Evolutionary conservation across 1,139 yeast species (phyloP).

Genomic region (Nakaseomyces bracarensis): DNA sequence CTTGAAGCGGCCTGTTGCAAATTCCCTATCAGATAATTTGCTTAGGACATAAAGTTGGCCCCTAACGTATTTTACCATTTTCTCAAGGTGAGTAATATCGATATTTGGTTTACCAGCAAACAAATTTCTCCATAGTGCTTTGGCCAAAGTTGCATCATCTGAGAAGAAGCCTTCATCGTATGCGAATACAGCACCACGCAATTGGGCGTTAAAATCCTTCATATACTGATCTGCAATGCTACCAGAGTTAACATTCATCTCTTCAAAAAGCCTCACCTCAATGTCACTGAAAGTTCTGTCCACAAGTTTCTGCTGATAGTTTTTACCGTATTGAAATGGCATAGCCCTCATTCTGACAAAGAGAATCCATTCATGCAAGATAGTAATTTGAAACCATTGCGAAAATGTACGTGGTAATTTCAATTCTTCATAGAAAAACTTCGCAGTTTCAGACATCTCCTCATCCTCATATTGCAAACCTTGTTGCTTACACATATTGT

Average conservation of each 20-base stretch:
- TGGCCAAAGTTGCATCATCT: conserved; percentile 76
- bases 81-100: conserved; percentile 79
- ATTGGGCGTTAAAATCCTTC: conserved; percentile 83
- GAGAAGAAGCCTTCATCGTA: conserved; percentile 88
- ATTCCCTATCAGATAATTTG: conserved; percentile 80
- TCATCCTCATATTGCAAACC: conserved; percentile 70
- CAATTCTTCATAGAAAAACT: conserved; percentile 69
- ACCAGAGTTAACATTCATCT: conserved; percentile 76
- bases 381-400: conserved; percentile 91
- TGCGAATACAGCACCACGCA: conserved; percentile 81
- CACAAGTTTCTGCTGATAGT: conserved; percentile 85
- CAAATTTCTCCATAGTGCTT: conserved; percentile 85
- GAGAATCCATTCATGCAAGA: conserved; percentile 87
- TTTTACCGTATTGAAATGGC: conserved; percentile 82
- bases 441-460: conserved; percentile 54
- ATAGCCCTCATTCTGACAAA: conserved; percentile 92
- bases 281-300: conserved; percentile 86
- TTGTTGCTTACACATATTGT: conserved; percentile 79
- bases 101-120: conserved; percentile 79
- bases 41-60: conserved; percentile 81
- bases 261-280: conserved; percentile 76
- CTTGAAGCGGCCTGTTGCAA: conserved; percentile 79
- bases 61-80: conserved; percentile 78
- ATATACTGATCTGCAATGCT: conserved; percentile 77
- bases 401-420: conserved; percentile 79